phyloP scores from a whole-genome alignment of 495 filamentous ascomycete species.

The Entonaema liquescens region DNA sequence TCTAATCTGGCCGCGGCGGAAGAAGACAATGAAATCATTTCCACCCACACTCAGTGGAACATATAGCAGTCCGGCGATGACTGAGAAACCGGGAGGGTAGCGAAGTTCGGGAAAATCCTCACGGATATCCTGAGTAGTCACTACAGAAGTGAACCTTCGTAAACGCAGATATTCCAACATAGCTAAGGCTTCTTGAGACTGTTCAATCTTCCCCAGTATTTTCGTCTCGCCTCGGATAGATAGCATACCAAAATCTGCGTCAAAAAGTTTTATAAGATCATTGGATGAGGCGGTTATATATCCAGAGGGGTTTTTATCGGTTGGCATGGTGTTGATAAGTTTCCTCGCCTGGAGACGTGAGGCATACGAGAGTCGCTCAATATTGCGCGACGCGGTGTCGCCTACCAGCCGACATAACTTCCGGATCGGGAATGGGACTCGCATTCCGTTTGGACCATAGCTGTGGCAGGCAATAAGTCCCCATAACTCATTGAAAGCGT shows the following conservation, averaged over 20 bases:
- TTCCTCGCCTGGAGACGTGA: conserved; percentile 83
- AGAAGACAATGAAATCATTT: conserved; percentile 90
- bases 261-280: conserved; percentile 84
- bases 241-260: conserved; percentile 87
- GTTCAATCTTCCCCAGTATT: conserved; percentile 76
- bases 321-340: conserved; percentile 80
- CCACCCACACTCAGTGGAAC: conserved; percentile 83
- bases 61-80: conserved; percentile 83
- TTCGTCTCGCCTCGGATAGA: conserved; percentile 90
- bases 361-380: conserved; percentile 88
- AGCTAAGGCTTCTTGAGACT: conserved; percentile 85
- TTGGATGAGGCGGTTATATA: conserved; percentile 94
- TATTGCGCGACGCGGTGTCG: conserved; percentile 86
- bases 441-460: conserved; percentile 80
- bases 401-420: conserved; percentile 95
- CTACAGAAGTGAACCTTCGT: conserved; percentile 76
- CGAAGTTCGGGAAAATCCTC: conserved; percentile 85
- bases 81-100: conserved; percentile 80
- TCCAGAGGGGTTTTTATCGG: conserved; percentile 83
- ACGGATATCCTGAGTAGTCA: conserved; percentile 78
- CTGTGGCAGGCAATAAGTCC: conserved; percentile 89
- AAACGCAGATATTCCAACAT: conserved; percentile 87
- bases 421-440: conserved; percentile 88
- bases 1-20: conserved; percentile 78
- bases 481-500: conserved; percentile 85